Conservation (phyloP, 805 yeast species). For the Candida manassasensis region DNA sequence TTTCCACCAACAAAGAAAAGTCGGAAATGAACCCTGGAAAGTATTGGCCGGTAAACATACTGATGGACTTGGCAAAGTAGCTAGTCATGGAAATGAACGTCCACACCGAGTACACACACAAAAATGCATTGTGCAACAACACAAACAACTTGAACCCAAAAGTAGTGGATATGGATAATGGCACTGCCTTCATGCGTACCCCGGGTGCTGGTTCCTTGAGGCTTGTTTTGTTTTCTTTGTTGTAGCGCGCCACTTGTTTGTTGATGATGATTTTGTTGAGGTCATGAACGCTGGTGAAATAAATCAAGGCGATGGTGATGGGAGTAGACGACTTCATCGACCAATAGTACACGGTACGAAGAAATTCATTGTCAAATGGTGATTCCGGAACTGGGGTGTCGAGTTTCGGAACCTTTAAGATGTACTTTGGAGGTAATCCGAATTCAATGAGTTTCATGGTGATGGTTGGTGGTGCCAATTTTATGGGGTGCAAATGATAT, state of each 20-base stretch:
- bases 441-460: slow-evolving; percentile 16
- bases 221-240: slow-evolving; percentile 15
- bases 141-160: slow-evolving; percentile 49
- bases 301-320: slow-evolving; percentile 50
- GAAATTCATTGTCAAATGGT: slow-evolving; percentile 27
- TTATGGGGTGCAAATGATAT: too few relatives aligned
- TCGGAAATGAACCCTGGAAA: slow-evolving; percentile 7
- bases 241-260: slow-evolving; percentile 38
- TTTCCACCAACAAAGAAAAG: slow-evolving; percentile 2
- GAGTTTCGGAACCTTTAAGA: slow-evolving; percentile 28
- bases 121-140: slow-evolving; percentile 53
- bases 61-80: slow-evolving; percentile 42
- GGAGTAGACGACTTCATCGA: slow-evolving; percentile 52
- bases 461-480: too few relatives aligned
- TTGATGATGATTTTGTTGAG: slow-evolving; percentile 44
- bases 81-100: slow-evolving; percentile 62
- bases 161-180: slow-evolving; percentile 44
- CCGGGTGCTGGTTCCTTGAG: slow-evolving; percentile 7
- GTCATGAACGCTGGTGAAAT: slow-evolving; percentile 54
- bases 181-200: slow-evolving; percentile 40
- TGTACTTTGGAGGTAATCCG: slow-evolving; percentile 30
- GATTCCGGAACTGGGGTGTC: slow-evolving; percentile 27
- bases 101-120: slow-evolving; percentile 67
- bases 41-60: slow-evolving; percentile 14
- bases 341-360: slow-evolving; percentile 32